A percentile compares a stretch with the other conserved stretches of the same genome.
Conservation (phyloP, 108 stramenopile genomes). For the Seminavis robusta region DNA sequence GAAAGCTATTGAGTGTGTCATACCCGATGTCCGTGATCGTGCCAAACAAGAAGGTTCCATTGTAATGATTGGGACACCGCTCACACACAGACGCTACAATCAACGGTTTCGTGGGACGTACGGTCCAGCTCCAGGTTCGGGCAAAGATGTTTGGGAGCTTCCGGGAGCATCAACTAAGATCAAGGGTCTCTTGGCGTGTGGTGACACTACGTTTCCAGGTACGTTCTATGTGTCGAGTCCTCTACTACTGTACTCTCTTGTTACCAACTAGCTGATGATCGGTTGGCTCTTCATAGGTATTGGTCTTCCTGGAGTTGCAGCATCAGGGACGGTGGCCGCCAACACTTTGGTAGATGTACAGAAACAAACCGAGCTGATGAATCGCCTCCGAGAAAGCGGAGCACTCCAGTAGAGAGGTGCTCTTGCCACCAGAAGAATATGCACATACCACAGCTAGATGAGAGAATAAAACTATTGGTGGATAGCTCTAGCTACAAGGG, state of each 20-base stretch:
- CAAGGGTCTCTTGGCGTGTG: slow-evolving; percentile 57
- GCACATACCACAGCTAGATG: too few species aligned
- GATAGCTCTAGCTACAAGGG: too few species aligned
- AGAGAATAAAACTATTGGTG: too few species aligned
- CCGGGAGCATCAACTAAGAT: slow-evolving; percentile 57
- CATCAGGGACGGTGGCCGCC: slow-evolving; percentile 78
- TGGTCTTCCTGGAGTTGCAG: slow-evolving; percentile 80
- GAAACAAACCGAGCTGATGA: slow-evolving; percentile 49
- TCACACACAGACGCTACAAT: slow-evolving; percentile 86
- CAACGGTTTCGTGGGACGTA: slow-evolving; percentile 77
- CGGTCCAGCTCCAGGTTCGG: slow-evolving; percentile 65
- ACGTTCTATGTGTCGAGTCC: neutral
- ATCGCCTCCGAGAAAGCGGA: slow-evolving; percentile 44
- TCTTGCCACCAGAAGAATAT: too few species aligned
- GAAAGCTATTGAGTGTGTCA: slow-evolving; percentile 79
- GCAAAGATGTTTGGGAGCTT: slow-evolving; percentile 55
- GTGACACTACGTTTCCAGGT: slow-evolving; percentile 49
- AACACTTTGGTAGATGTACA: slow-evolving; percentile 56
- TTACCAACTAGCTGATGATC: slow-evolving; percentile 6
- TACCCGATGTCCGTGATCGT: slow-evolving; percentile 83
- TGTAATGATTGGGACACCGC: slow-evolving; percentile 71
- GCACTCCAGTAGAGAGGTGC: slow-evolving; percentile 47
- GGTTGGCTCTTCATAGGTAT: slow-evolving; percentile 62
- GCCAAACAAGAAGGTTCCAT: slow-evolving; percentile 53
- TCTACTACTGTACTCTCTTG: neutral